Base-by-base conservation (phyloP, 441 rosid species). In the Syzygium malaccense region DNA sequence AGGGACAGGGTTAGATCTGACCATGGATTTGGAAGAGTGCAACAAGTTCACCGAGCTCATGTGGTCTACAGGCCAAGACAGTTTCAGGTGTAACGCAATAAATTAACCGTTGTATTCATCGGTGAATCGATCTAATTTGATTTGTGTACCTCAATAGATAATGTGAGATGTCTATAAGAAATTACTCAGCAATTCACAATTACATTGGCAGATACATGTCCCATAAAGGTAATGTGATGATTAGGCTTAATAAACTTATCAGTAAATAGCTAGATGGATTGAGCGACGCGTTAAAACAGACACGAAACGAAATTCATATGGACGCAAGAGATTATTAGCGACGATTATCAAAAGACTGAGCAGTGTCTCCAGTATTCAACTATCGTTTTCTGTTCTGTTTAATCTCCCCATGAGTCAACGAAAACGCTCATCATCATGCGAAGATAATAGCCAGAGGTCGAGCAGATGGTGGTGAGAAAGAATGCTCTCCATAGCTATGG, bases 1-100 rank as follows among this genome's bases (percentile, higher is more conserved):
- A 66, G 75, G 89, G 26, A 37, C 53, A 58, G 86, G 56, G n/a
- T 85, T 68, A 30, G 85, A 86, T 10, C 14, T 19, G 55, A 56
- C 90, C n/a, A 9, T n/a, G 26, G 26, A 55, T 71, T n/a, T 85
- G 66, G 66, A 64, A 14, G 85, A 33, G 55, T 66, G 87, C 66
- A 51, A 68, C 45, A 85, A 68, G n/a, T 88, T 86, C 87, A 85
- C 87, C 45, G 71, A 86, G 26, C 56, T 88, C 68, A 41, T 88
- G 87, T 85, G 87, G 87, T 87, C 90, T 53, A 55, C 87, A 3
- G 86, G 86, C 60, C 71, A 55, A 20, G 57, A 88, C 53, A 80
- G 49, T 45, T 88, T 68, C 55, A 25, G 33, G 85, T 88, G 71
- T 48, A 28, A 7, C 25, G 28, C 32, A 14, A 18, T 7, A 3